These are phyloP conservation scores for Agaricales sp. DNA, from an alignment of 1,284 basidiomycete genomes.

Conservation along the genomic window DNA sequence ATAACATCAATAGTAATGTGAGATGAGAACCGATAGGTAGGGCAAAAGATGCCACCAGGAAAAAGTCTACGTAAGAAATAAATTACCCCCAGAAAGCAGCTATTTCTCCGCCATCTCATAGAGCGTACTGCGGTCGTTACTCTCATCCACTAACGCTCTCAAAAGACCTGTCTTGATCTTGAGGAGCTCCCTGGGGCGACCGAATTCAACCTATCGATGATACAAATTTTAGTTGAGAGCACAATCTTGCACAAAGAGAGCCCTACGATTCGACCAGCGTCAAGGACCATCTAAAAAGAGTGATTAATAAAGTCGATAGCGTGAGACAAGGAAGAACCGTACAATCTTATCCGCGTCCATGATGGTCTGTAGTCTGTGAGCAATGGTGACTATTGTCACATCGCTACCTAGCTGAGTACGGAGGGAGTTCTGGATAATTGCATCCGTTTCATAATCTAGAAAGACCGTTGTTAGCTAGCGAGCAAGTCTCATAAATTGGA, in stretches of 20 bases:
- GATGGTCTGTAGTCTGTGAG: conserved; percentile 62
- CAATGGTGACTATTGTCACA: conserved; percentile 54
- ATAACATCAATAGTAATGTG: no score
- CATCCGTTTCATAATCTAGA: conserved; percentile 49
- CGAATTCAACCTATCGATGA: conserved; percentile 22
- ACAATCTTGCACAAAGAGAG: conserved; percentile 14
- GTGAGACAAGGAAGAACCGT: conserved; percentile 9
- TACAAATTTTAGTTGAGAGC: background rate
- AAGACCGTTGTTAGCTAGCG: no score
- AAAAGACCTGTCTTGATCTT: conserved; percentile 26
- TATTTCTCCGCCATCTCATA: conserved; percentile 11
- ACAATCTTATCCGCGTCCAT: conserved; percentile 53
- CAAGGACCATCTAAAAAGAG: conserved; percentile 27
- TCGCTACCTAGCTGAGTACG: conserved; percentile 40
- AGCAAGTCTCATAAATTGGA: no score
- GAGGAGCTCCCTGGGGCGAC: conserved; percentile 36
- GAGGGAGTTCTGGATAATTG: conserved; percentile 47
- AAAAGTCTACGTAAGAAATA: no score
- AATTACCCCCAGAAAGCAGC: no score
- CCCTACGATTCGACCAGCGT: conserved; percentile 25
- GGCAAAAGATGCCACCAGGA: no score
- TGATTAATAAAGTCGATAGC: background rate
- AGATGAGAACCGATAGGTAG: no score
- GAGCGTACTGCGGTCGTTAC: conserved; percentile 17
- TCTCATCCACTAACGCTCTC: conserved; percentile 32